Base-by-base conservation (phyloP, 2,329 filamentous ascomycete species). In the Trichoderma koningiopsis region DNA sequence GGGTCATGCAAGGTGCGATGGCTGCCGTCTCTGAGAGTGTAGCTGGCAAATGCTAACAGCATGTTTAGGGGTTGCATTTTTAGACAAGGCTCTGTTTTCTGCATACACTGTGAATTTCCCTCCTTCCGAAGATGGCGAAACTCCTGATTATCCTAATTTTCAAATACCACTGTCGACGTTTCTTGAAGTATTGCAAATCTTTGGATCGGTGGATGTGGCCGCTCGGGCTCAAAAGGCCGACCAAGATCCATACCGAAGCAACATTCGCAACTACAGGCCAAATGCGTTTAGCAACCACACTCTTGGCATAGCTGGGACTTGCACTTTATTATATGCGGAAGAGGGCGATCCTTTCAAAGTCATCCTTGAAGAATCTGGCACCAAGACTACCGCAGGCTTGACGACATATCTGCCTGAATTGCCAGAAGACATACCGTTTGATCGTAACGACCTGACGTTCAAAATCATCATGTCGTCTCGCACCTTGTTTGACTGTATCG, bases 101-200 rank as follows among this genome's bases (percentile, higher is more conserved):
- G 91, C 90, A 22, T 99, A 94, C 79, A 88, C 84, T 24, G 91
- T 93, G 78, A 90, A 90, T 72, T 83, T 81, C 70, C 77, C 78
- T 14, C 37, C 71, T 8, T 69, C 72, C 1, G 77, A 81, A 16
- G 81, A 83, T 24, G 81, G 81, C 5, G 80, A 80, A 22, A 76
- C 79, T 0, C 69, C 77, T 0, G 79, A 83, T 4, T 85, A 88
- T 35, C 90, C 92, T 8, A 88, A 87, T 63, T 99, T 99, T 77
- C 91, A 96, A 77, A 91, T 98, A 72, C 96, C 94, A 2, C 87
- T 99, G 10, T 86, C 91, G 5, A 92, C 95, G 22, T 87, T 99
- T 3, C 88, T 99, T 65, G 96, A 98, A 81, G 97, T 95, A 0
- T 86, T 99, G 8, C 95, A 97, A 76, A 98, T 99, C 61, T 97